Conservation (phyloP, 495 filamentous ascomycete genomes). For the Xylaria scruposa region DNA sequence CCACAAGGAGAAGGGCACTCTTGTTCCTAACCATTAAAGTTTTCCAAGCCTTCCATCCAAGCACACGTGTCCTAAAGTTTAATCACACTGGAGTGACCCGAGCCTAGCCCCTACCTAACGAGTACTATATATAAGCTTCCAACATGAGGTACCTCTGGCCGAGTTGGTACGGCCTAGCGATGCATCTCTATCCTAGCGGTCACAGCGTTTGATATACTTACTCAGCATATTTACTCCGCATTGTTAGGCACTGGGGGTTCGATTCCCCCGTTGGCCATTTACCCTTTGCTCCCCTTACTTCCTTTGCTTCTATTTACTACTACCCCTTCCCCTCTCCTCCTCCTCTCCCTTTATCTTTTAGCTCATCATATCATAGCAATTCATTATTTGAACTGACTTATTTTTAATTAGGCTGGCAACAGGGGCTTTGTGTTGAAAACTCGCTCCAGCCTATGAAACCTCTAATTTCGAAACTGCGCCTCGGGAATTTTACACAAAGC, state of each 20-base stretch:
- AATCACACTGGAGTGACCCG: neutral
- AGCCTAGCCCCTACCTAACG: neutral
- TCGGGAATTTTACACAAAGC: neutral
- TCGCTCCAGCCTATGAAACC: neutral
- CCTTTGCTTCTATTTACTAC: too few species aligned
- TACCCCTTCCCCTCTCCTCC: neutral
- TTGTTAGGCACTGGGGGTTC: neutral
- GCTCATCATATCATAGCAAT: too few species aligned
- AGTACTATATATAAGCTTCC: neutral
- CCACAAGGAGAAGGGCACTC: neutral
- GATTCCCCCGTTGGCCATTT: slow-evolving; percentile 9
- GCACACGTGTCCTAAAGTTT: neutral
- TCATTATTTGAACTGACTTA: neutral
- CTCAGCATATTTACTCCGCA: neutral
- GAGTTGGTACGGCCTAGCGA: slow-evolving; percentile 13
- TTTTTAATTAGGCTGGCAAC: neutral
- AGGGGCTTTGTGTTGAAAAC: neutral
- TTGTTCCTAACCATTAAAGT: neutral
- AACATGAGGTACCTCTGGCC: neutral
- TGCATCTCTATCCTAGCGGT: neutral
- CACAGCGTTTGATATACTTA: neutral
- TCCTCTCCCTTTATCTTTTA: neutral
- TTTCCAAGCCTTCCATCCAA: neutral
- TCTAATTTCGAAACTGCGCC: neutral
- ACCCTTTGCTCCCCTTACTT: too few species aligned